These are phyloP conservation scores for Chalara sp. DNA, from an alignment of 2,329 filamentous ascomycete species.

Conservation along the genomic window DNA sequence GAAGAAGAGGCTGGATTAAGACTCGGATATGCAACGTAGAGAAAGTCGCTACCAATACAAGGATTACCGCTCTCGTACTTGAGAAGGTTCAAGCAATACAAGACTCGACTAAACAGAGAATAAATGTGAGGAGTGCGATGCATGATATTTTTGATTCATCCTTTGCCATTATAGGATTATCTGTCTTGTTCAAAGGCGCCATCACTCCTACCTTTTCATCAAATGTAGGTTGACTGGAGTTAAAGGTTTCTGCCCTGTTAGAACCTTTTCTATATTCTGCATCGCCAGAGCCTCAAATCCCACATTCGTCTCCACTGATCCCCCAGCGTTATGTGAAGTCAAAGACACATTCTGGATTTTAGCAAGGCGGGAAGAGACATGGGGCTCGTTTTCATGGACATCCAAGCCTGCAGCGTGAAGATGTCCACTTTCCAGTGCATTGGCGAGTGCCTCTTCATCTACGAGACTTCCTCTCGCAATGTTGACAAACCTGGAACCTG, in stretches of 20 bases:
- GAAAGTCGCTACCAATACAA: too few species aligned
- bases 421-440: conserved; percentile 46
- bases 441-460: conserved; percentile 55
- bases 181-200: too few species aligned
- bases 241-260: conserved; percentile 29
- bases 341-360: conserved; percentile 37
- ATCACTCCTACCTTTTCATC: too few species aligned
- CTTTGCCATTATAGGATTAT: too few species aligned
- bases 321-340: conserved; percentile 62
- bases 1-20: too few species aligned
- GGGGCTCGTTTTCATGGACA: conserved; percentile 56
- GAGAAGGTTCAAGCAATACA: too few species aligned
- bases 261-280: conserved; percentile 56
- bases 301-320: conserved; percentile 53
- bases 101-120: too few species aligned
- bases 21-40: too few species aligned
- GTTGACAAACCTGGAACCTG: conserved; percentile 55
- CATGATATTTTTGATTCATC: too few species aligned
- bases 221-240: conserved; percentile 26
- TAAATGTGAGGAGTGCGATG: too few species aligned
- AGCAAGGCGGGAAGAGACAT: conserved; percentile 22
- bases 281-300: conserved; percentile 62
- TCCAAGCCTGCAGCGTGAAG: conserved; percentile 53
- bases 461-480: conserved; percentile 58
- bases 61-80: too few species aligned